These are phyloP conservation scores for Hygrophoropsis aurantiaca DNA, from an alignment of 768 basidiomycete genomes.

Conservation along the genomic window DNA sequence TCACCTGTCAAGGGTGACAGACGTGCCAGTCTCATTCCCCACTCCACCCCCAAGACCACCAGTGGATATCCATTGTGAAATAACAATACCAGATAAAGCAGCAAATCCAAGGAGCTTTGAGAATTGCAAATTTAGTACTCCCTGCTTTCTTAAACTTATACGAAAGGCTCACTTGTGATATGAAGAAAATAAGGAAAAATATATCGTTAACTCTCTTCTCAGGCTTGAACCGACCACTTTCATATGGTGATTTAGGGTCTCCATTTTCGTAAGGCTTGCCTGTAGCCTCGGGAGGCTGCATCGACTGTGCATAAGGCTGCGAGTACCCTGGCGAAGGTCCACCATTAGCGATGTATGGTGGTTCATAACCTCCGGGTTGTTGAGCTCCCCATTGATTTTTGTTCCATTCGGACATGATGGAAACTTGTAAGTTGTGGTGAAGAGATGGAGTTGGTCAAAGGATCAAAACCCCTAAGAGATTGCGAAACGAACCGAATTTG, in stretches of 20 bases:
- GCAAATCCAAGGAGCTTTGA: slow-evolving; percentile 65
- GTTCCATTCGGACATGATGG: slow-evolving; percentile 15
- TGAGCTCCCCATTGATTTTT: slow-evolving; percentile 19
- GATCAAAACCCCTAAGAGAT: too few relatives aligned
- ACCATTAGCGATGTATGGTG: slow-evolving; percentile 3
- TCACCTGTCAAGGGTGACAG: slow-evolving; percentile 66
- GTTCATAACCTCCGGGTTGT: slow-evolving; percentile 7
- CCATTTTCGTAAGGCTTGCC: slow-evolving; percentile 23
- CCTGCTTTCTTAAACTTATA: too few relatives aligned
- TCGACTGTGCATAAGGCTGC: slow-evolving; percentile 24
- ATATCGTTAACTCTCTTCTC: slow-evolving; percentile 74
- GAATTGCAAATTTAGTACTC: background rate
- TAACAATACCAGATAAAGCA: slow-evolving; percentile 62
- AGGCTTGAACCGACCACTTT: slow-evolving; percentile 63
- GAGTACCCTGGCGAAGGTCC: slow-evolving; percentile 21
- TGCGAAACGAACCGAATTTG: too few relatives aligned
- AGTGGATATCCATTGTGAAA: slow-evolving; percentile 59
- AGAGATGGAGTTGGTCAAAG: too few relatives aligned
- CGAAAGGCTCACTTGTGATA: slow-evolving; percentile 53
- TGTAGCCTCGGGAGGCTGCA: slow-evolving; percentile 21
- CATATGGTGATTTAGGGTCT: slow-evolving; percentile 53
- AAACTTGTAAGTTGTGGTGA: too few relatives aligned
- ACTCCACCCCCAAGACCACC: slow-evolving; percentile 76
- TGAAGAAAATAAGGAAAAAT: slow-evolving; percentile 66
- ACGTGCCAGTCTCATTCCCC: slow-evolving; percentile 54